These are phyloP conservation scores for Prunus dulcis DNA, from an alignment of 306 rosid species.

Conservation along the genomic window DNA sequence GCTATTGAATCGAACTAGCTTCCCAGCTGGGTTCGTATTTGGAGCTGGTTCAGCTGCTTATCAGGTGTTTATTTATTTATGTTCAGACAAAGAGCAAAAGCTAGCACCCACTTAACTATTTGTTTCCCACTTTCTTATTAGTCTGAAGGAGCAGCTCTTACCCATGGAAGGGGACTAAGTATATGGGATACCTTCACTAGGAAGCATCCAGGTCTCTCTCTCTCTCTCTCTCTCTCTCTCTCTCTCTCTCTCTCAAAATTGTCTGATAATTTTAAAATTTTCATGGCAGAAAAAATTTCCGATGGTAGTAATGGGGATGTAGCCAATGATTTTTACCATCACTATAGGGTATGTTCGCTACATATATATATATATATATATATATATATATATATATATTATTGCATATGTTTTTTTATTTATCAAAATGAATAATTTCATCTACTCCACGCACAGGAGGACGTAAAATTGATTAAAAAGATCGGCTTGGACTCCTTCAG, in stretches of 20 bases:
- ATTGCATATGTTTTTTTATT: too few species aligned
- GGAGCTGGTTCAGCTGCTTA: slow-evolving; percentile 32
- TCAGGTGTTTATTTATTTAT: background rate
- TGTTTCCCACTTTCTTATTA: background rate
- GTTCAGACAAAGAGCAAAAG: background rate
- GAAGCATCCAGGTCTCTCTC: slow-evolving; percentile 21
- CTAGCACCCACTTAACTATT: background rate
- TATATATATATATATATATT: background rate
- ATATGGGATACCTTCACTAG: slow-evolving; percentile 29
- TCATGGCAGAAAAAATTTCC: slow-evolving; percentile 29
- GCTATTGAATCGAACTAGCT: slow-evolving; percentile 15
- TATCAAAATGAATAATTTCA: too few species aligned
- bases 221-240: background rate
- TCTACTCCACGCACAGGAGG: slow-evolving; percentile 16
- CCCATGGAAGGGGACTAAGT: slow-evolving; percentile 22
- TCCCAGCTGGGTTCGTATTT: slow-evolving; percentile 22
- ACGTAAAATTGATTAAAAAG: slow-evolving; percentile 30
- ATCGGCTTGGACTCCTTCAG: slow-evolving; percentile 42
- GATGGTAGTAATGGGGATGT: slow-evolving; percentile 33
- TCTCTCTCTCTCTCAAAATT: background rate
- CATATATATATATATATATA: background rate
- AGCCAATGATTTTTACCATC: slow-evolving; percentile 37
- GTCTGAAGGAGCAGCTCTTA: slow-evolving; percentile 37
- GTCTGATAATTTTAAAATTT: background rate
- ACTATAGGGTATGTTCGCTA: slow-evolving; percentile 23